These are phyloP conservation scores for Talaromyces sp. DNA, from an alignment of 2,329 filamentous ascomycete species.

Conservation along the genomic window DNA sequence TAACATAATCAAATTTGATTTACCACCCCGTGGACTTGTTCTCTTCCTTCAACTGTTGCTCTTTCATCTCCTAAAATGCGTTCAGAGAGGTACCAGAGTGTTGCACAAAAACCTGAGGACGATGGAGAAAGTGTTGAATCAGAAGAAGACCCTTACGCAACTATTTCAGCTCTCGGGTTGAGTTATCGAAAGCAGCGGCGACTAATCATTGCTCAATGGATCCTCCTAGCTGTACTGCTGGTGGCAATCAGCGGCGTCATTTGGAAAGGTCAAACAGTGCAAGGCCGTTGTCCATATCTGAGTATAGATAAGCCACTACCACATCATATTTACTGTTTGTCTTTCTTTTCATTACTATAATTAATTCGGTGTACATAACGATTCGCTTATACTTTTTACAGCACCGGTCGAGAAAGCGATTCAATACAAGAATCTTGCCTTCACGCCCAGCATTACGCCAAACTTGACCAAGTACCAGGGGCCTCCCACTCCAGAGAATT, in stretches of 20 bases:
- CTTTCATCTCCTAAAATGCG: neutral
- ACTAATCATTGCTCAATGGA: neutral
- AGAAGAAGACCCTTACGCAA: neutral
- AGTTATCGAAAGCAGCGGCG: neutral
- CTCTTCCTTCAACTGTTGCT: neutral
- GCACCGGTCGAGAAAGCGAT: neutral
- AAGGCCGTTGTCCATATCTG: neutral
- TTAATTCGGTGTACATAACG: neutral
- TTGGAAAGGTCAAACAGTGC: neutral
- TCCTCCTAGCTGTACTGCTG: neutral
- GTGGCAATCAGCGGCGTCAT: neutral
- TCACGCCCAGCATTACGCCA: neutral
- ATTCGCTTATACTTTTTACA: neutral
- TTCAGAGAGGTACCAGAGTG: neutral
- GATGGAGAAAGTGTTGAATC: neutral
- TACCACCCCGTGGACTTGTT: neutral
- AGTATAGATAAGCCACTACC: neutral
- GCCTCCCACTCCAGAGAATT: slow-evolving; percentile 1
- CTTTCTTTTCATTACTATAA: no score
- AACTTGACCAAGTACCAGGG: slow-evolving; percentile 1
- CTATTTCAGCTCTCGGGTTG: neutral
- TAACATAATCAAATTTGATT: neutral
- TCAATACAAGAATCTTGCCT: neutral
- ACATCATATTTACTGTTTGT: slow-evolving; percentile 1
- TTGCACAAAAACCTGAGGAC: slow-evolving; percentile 2